Conservation (phyloP, 2,329 filamentous ascomycete genomes). For the Aspergillus sp. region DNA sequence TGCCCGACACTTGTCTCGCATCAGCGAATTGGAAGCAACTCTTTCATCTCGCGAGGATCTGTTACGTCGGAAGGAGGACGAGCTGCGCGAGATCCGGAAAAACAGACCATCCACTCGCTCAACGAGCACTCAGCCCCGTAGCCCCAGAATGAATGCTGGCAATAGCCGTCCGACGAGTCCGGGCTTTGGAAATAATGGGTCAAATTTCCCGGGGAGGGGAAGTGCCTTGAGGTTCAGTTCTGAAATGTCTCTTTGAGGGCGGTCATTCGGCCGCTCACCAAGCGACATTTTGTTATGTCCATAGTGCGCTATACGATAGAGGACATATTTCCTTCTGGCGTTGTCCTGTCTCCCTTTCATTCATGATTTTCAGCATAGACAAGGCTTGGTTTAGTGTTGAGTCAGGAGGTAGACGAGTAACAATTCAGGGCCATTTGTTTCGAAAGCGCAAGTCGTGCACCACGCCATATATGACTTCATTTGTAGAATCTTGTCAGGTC, state of each 20-base stretch:
- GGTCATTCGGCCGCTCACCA: constrained; percentile 17
- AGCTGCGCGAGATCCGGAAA: constrained; percentile 44
- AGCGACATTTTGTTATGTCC: neutral
- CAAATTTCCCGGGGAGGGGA: constrained; percentile 29
- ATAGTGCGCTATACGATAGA: neutral
- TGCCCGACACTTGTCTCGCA: constrained; percentile 34
- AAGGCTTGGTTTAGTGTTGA: neutral
- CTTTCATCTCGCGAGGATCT: constrained; percentile 38
- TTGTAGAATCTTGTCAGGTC: too few species aligned
- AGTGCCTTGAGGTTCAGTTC: constrained; percentile 42
- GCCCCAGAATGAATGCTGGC: constrained; percentile 36
- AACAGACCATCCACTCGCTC: constrained; percentile 44
- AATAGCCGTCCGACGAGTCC: constrained; percentile 43
- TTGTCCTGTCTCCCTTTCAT: constrained; percentile 17
- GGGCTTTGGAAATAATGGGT: constrained; percentile 34
- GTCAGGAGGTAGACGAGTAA: too few species aligned
- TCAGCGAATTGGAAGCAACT: constrained; percentile 38
- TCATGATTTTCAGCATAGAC: neutral
- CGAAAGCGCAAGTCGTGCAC: too few species aligned
- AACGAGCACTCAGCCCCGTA: constrained; percentile 43
- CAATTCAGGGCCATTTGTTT: too few species aligned
- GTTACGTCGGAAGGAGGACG: constrained; percentile 44
- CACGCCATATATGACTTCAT: neutral
- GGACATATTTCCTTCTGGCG: constrained; percentile 20
- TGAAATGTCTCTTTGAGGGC: constrained; percentile 29